Base-by-base conservation (phyloP, 148 eudicot species). In the Fagopyrum tataricum region DNA sequence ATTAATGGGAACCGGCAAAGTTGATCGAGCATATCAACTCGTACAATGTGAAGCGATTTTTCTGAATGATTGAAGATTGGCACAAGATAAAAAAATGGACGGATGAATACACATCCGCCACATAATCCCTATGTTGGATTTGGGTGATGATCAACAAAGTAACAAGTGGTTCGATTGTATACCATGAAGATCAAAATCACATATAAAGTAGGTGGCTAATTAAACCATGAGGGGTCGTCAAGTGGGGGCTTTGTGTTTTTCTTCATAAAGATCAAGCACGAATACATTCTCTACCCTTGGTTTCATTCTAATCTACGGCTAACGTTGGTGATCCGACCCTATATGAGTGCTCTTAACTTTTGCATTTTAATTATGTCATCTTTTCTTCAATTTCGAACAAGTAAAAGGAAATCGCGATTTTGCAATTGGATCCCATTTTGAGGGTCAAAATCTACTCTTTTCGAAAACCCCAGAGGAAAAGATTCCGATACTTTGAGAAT, bases 131-230 rank as follows among this genome's bases (percentile, higher is more conserved):
- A 5, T 18, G 69, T 64, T 15, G 69, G 44, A 64, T 12, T 31
- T 64, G 11, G 43, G 39, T 6, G 20, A 64, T 64, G 18, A 64
- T 21, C 44, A 13, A 37, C 18, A 37, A 64, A 14, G 20, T 64
- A 37, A n/a, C 69, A 64, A 64, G 69, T 64, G 69, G 43, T 37
- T 64, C 44, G 6, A 64, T 64, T 64, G 9, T 64, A 39, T 43
- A 64, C 69, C 69, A 64, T 64, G 69, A 64, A 64, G 67, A 61
- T 64, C 69, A 64, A 64, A 31, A 64, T 64, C 69, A 64, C 69
- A 13, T 64, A 3, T 64, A 37, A 37, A 64, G 44, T 31, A 15
- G 18, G n/a, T 64, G 69, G 18, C 43, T 37, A 64, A 64, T 64
- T 64, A 64, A 64, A 18, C 69, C 69, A 64, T 64, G 43, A 64